Conservation (phyloP, 305 asterid species). For the Petunia hybrid region DNA sequence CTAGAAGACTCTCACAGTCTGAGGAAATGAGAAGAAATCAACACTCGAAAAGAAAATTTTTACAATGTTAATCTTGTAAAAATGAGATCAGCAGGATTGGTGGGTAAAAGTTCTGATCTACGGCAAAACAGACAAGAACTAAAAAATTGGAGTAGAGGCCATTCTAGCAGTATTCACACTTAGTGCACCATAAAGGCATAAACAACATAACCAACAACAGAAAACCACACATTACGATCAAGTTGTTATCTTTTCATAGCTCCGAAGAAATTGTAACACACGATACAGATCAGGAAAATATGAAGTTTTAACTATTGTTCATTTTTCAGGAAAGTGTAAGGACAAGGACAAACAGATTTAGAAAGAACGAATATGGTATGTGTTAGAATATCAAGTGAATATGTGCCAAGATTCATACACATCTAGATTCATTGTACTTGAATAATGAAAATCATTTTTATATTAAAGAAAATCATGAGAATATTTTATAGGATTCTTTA, state of each 20-base stretch:
- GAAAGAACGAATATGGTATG: conserved; percentile 11
- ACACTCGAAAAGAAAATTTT: conserved; percentile 21
- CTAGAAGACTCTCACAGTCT: conserved; percentile 59
- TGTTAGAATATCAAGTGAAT: not conserved
- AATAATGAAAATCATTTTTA: conserved; percentile 16
- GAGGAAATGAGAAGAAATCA: conserved; percentile 45
- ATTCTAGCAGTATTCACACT: not conserved
- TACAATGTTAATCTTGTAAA: not conserved
- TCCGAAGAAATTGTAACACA: conserved; percentile 14
- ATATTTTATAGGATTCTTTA: not conserved
- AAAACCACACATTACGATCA: conserved; percentile 1
- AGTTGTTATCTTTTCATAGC: conserved; percentile 12
- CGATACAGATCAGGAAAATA: not conserved
- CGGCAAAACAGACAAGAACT: not conserved
- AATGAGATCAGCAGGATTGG: conserved; percentile 1
- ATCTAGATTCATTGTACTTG: conserved; percentile 18
- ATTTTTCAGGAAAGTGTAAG: not conserved
- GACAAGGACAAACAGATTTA: conserved; percentile 9
- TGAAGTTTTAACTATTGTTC: conserved; percentile 11
- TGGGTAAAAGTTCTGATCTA: conserved; percentile 19
- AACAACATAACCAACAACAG: conserved; percentile 8
- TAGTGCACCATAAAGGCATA: not conserved
- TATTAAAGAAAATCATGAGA: too few species aligned
- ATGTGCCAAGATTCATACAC: conserved; percentile 1
- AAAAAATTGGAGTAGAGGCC: conserved; percentile 5